Conservation (phyloP, 2,329 filamentous ascomycete species). For the Sordariomycetes sp. region DNA sequence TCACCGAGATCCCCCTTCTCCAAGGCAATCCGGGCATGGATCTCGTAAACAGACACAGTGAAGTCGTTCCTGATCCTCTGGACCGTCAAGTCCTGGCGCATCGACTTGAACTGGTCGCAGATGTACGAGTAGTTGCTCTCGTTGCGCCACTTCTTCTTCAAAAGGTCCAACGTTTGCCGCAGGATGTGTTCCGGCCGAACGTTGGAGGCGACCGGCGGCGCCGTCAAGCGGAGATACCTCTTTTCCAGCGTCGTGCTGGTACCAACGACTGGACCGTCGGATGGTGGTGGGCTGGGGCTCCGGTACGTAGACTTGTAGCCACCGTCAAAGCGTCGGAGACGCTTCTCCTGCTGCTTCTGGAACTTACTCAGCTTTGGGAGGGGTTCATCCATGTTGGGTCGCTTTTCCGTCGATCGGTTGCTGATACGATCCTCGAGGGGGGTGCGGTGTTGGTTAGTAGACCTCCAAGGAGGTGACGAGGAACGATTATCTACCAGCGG, state of each 20-base stretch:
- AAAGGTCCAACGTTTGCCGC: slow-evolving; percentile 69
- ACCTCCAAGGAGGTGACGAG: slow-evolving; percentile 55
- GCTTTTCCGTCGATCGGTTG: slow-evolving; percentile 35
- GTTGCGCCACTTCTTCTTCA: slow-evolving; percentile 90
- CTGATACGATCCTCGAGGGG: slow-evolving; percentile 66
- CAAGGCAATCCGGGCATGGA: slow-evolving; percentile 90
- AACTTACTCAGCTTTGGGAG: slow-evolving; percentile 66
- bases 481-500: slow-evolving; percentile 37
- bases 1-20: slow-evolving; percentile 99
- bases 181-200: slow-evolving; percentile 76
- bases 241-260: slow-evolving; percentile 80
- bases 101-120: slow-evolving; percentile 97
- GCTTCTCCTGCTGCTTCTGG: slow-evolving; percentile 73
- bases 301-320: slow-evolving; percentile 43
- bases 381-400: slow-evolving; percentile 25
- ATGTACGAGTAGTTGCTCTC: slow-evolving; percentile 95
- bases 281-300: slow-evolving; percentile 42
- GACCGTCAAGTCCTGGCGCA: slow-evolving; percentile 95
- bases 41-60: slow-evolving; percentile 92
- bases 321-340: slow-evolving; percentile 73
- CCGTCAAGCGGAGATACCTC: slow-evolving; percentile 84
- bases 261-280: slow-evolving; percentile 66
- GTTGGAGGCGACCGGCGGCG: slow-evolving; percentile 74
- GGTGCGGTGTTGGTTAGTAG: slow-evolving; percentile 40
- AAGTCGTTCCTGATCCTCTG: slow-evolving; percentile 96